Conservation (phyloP, 495 filamentous ascomycete genomes). For the Oidiodendron maius region DNA sequence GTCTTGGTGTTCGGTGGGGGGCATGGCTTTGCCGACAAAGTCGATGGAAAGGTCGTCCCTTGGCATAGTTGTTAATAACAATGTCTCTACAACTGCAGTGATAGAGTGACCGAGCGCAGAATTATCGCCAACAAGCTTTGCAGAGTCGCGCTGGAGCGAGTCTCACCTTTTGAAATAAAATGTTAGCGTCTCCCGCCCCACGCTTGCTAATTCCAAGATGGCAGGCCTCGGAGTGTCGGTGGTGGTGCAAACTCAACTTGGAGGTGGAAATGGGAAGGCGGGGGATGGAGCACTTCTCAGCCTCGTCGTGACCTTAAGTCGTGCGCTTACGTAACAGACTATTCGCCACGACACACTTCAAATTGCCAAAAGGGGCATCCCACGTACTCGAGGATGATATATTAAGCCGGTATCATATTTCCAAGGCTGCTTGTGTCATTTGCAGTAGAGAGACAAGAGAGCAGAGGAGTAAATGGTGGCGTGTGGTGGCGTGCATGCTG, state of each 20-base stretch:
- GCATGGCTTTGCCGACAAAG: constrained; percentile 43
- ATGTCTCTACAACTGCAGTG: constrained; percentile 6
- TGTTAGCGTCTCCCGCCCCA: constrained; percentile 2
- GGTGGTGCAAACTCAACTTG: constrained; percentile 9
- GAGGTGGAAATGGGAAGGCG: constrained; percentile 9
- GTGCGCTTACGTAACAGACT: too few species aligned
- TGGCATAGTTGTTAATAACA: constrained; percentile 40
- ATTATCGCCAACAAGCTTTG: not conserved
- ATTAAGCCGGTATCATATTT: too few species aligned
- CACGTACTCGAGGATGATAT: too few species aligned
- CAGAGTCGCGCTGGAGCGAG: constrained; percentile 9
- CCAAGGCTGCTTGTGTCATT: too few species aligned
- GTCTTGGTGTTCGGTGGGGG: constrained; percentile 53
- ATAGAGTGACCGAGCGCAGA: not conserved
- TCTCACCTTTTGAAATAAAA: constrained; percentile 16
- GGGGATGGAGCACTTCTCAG: constrained; percentile 5
- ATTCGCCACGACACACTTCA: too few species aligned
- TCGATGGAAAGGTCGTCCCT: constrained; percentile 57
- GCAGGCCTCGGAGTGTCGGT: not conserved
- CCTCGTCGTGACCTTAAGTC: not conserved
- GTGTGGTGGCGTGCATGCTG: too few species aligned
- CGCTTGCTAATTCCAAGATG: constrained; percentile 2
- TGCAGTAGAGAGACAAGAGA: too few species aligned
- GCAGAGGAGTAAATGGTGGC: too few species aligned
- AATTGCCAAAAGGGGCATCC: too few species aligned